Base-by-base conservation (phyloP, 2,329 filamentous ascomycete genomes). In the Aspergillus sp. region DNA sequence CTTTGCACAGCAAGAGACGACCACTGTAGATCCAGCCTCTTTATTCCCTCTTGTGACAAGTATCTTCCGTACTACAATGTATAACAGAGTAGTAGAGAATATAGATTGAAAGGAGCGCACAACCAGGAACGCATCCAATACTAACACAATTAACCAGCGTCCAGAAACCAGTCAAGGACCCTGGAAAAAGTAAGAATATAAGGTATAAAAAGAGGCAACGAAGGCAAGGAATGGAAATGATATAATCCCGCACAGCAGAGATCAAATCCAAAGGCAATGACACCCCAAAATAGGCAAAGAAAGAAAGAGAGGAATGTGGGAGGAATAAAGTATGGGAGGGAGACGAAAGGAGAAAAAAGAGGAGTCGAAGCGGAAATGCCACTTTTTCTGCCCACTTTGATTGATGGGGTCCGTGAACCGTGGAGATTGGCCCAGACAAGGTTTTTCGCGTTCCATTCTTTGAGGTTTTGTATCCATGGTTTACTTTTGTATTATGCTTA, bases 61-160 rank as follows among this genome's bases (percentile, higher is more conserved):
- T 15, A 17, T 15, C 7, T 5, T 37, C 33, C n/a, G 37, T 13
- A 15, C 15, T 13, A 53, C 50, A 19, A 19, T 19, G 17, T 19
- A 19, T 2, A 19, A 19, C 17, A 46, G 32, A 50, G 19, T 12
- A 25, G 22, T n/a, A 43, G 5, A 27, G 15, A 43, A 12, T 19
- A n/a, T 41, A 43, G 22, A 19, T 12, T n/a, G 22, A 43, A 44
- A 61, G 58, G 59, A 63, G 66, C 61, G 66, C 58, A 65, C 68
- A 64, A 66, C 66, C 63, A 70, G 64, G 65, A 67, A 19, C 61
- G 53, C 60, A 55, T 19, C 33, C 22, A 44, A 49, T 49, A 19
- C 39, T 30, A 44, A 51, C 49, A 44, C 44, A 44, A 15, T 37
- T 32, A 49, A 39, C 37, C 17, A 39, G 37, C 9, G 37, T 39